Base-by-base conservation (phyloP, 805 yeast genomes). In the Millerozyma miso region DNA sequence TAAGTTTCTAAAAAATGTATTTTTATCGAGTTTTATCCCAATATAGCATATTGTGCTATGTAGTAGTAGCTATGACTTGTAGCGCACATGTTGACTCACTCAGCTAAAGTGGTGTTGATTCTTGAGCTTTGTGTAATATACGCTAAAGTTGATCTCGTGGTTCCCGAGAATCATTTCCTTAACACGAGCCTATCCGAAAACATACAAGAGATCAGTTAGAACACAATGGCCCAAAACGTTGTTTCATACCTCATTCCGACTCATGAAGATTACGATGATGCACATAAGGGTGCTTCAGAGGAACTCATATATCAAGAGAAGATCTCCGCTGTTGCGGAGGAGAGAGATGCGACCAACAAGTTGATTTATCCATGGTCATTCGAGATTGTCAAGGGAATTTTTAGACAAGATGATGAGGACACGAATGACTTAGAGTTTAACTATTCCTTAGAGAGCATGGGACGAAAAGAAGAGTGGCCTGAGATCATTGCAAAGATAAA, bases 401-500 rank as follows among this genome's bases (percentile, higher is more conserved):
- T 78, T 62, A 65, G 65, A 44, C 82, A 77, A 52, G 53, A 73
- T 3, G 73, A 68, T 41, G 59, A 69, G 37, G 48, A 45, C 1
- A 73, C 78, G 0, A 75, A 78, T 43, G 83, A 78, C 46, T 42
- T 62, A 37, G 49, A 47, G n/a, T 78, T 77, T 60, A 68, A 69
- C 48, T 66, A 74, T 40, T 60, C 71, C 2, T 51, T 50, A 12
- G 64, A 65, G 38, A 62, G 74, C 40, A 69, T 77, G 51, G 82
- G 83, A 3, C 56, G 74, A 19, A 54, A 52, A 35, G 54, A 64
- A 40, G 41, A 56, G 4, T 78, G 83, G 83, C 46, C 47, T 1
- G 62, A 60, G 3, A 60, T 75, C 16, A 51, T 54, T 23, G 33
- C 31, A 1, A 60, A 65, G 26, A 41, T 78, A 23, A 49, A 54